Percentiles rank a stretch among this genome's conserved stretches.
phyloP scores from a whole-genome alignment of 1,139 yeast species.

The Debaryomyces sp. region DNA sequence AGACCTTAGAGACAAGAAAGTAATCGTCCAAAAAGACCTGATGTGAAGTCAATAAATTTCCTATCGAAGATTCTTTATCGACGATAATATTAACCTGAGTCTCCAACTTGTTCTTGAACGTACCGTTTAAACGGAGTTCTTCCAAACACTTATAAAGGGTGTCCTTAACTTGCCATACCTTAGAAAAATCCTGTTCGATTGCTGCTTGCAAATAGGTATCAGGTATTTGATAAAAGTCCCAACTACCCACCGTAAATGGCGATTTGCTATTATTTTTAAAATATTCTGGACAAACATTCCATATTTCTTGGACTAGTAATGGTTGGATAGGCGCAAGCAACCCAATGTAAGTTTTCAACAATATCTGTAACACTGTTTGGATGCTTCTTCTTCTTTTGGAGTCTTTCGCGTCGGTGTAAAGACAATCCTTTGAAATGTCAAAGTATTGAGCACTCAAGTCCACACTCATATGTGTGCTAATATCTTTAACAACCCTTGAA shows the following conservation, averaged over 20 bases:
- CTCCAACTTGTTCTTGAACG: constrained; percentile 67
- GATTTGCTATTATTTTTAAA: constrained; percentile 39
- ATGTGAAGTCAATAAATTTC: constrained; percentile 25
- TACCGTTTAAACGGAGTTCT: constrained; percentile 29
- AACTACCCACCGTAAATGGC: constrained; percentile 55
- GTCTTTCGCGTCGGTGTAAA: constrained; percentile 65
- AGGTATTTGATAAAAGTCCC: constrained; percentile 36
- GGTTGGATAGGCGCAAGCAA: constrained; percentile 84
- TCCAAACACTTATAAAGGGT: constrained; percentile 48
- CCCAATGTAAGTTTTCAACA: constrained; percentile 63
- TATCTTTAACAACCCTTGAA: constrained; percentile 61
- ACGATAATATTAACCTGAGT: constrained; percentile 47
- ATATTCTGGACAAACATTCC: constrained; percentile 56
- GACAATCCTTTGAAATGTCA: constrained; percentile 81
- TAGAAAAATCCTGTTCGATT: constrained; percentile 43
- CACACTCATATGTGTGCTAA: constrained; percentile 74
- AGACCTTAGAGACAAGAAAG: constrained; percentile 65
- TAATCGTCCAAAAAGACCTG: constrained; percentile 51
- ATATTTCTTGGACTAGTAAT: constrained; percentile 80
- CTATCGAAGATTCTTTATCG: constrained; percentile 13
- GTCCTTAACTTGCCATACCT: constrained; percentile 51
- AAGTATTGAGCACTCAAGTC: constrained; percentile 83
- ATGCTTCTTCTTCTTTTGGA: constrained; percentile 62
- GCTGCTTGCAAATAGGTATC: constrained; percentile 21
- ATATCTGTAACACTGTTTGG: constrained; percentile 69